Conservation (phyloP, 208 protist species). For the Naegleria lovaniensis region DNA sequence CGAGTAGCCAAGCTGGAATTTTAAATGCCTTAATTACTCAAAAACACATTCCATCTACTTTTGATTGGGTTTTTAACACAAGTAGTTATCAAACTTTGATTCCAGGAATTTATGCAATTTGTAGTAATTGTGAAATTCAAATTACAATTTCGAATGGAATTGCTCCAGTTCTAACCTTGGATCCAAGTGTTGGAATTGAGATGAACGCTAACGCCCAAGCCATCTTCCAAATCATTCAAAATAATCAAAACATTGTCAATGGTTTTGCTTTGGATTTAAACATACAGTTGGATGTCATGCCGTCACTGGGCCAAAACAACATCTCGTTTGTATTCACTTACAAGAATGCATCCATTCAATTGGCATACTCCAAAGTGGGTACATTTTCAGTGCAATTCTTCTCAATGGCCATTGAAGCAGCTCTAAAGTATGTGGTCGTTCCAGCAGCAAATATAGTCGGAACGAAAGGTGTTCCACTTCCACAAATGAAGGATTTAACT, state of each 20-base stretch:
- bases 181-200: background rate
- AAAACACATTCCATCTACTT: background rate
- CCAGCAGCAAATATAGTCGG: background rate
- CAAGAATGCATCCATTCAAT: background rate
- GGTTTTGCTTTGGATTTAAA: background rate
- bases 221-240: background rate
- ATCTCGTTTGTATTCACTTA: background rate
- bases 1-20: background rate
- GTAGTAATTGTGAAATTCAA: background rate
- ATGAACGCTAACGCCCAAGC: background rate
- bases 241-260: background rate
- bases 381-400: background rate
- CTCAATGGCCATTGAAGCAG: background rate
- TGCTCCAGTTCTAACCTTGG: background rate
- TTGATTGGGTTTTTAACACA: background rate
- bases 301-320: background rate
- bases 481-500: background rate
- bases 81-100: background rate
- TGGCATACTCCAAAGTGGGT: background rate
- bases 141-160: background rate
- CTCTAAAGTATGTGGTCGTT: background rate
- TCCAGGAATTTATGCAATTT: background rate
- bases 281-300: background rate
- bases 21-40: background rate
- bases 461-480: background rate